Conservation (phyloP, 768 basidiomycete genomes). For the Leccinellum rugosiceps region DNA sequence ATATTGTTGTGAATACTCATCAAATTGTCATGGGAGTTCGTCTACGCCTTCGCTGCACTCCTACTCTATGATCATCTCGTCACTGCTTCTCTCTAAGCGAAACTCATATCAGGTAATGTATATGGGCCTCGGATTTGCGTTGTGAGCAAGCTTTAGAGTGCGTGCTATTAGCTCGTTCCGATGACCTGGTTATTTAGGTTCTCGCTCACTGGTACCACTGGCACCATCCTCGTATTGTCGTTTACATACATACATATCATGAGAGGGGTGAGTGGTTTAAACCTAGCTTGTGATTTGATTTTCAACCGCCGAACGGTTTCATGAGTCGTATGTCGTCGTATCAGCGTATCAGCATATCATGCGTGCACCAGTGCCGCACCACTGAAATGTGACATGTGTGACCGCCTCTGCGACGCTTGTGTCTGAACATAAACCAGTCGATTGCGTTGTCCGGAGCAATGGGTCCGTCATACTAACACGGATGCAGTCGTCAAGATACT, state of each 20-base stretch:
- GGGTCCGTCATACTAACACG: too few species aligned
- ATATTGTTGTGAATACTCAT: too few species aligned
- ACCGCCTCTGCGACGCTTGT: too few species aligned
- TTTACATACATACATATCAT: not conserved
- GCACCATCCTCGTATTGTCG: too few species aligned
- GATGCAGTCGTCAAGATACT: not conserved
- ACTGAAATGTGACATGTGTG: too few species aligned
- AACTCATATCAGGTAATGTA: constrained; percentile 3
- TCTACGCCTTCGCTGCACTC: not conserved
- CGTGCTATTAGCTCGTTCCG: not conserved
- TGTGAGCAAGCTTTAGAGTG: not conserved
- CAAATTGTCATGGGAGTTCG: not conserved
- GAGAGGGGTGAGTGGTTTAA: not conserved
- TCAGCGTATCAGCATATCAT: not conserved
- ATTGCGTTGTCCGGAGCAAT: too few species aligned
- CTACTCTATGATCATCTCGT: not conserved
- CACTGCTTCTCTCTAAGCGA: not conserved
- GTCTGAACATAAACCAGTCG: too few species aligned
- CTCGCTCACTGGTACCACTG: not conserved
- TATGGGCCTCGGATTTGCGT: not conserved
- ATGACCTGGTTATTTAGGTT: not conserved
- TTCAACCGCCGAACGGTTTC: not conserved
- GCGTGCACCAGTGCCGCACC: not conserved
- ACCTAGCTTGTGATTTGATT: not conserved
- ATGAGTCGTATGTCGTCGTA: not conserved